These are phyloP conservation scores for Harringtonia lauricola DNA, from an alignment of 2,329 filamentous ascomycete genomes.

Conservation along the genomic window DNA sequence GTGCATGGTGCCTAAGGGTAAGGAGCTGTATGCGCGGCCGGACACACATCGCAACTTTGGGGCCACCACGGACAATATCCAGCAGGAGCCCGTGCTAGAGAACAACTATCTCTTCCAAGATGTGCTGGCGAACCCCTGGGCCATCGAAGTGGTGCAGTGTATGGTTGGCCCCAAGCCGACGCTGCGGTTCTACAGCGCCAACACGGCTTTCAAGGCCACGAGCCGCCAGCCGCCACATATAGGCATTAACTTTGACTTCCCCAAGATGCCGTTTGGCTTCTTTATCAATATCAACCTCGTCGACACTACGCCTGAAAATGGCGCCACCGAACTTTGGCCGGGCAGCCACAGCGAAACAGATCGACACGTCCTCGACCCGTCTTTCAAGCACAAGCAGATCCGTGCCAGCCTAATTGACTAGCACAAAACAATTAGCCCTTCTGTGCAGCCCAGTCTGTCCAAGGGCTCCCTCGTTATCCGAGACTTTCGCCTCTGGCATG, in stretches of 20 bases:
- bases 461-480: slow-evolving; percentile 33
- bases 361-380: slow-evolving; percentile 32
- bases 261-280: slow-evolving; percentile 39
- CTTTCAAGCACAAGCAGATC: slow-evolving; percentile 30
- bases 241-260: slow-evolving; percentile 47
- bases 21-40: slow-evolving; percentile 3
- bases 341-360: slow-evolving; percentile 9
- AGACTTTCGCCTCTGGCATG: slow-evolving; percentile 37
- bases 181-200: slow-evolving; percentile 48
- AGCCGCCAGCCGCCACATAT: slow-evolving; percentile 43
- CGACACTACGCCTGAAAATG: slow-evolving; percentile 1
- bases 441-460: slow-evolving; percentile 27
- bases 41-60: slow-evolving; percentile 10
- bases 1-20: slow-evolving; percentile 1
- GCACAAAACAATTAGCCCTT: slow-evolving; percentile 6
- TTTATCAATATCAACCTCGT: slow-evolving; percentile 34
- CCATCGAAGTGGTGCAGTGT: slow-evolving; percentile 42
- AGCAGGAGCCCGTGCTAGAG: slow-evolving; percentile 47
- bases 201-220: slow-evolving; percentile 40
- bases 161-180: slow-evolving; percentile 42
- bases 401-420: slow-evolving; percentile 26
- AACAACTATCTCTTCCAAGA: slow-evolving; percentile 33
- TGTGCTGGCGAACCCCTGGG: slow-evolving; percentile 43
- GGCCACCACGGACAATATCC: slow-evolving; percentile 35
- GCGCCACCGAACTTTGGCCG: slow-evolving; percentile 3